A percentile compares a stretch with the other conserved stretches of the same genome.
phyloP scores from a whole-genome alignment of 345 rosid species.

The Populus nigra region DNA sequence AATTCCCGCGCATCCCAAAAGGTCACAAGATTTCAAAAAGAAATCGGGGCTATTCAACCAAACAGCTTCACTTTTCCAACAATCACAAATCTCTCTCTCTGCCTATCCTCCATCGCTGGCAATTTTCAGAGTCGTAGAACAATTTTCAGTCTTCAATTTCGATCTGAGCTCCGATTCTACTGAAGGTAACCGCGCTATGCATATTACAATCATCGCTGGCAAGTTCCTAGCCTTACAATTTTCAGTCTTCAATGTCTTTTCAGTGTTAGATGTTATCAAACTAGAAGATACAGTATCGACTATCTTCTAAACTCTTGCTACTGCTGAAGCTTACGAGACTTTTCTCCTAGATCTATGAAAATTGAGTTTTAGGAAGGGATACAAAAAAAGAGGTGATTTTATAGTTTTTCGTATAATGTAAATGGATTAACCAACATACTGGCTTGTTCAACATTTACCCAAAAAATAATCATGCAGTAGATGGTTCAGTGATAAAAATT shows the following conservation, averaged over 20 bases:
- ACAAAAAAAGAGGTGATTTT: neutral
- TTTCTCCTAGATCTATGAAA: too few species aligned
- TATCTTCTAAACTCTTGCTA: too few species aligned
- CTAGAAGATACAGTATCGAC: too few species aligned
- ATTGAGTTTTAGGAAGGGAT: too few species aligned
- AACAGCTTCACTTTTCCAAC: neutral
- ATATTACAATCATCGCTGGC: too few species aligned
- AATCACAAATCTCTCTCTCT: neutral
- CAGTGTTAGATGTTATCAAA: neutral
- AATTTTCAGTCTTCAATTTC: neutral
- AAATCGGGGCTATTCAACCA: neutral
- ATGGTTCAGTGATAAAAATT: too few species aligned
- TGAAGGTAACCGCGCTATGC: neutral
- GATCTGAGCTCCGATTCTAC: neutral
- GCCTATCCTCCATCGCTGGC: neutral
- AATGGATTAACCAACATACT: neutral
- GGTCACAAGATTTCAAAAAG: neutral
- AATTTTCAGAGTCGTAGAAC: neutral
- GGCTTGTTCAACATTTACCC: neutral
- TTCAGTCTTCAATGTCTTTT: too few species aligned
- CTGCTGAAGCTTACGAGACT: too few species aligned
- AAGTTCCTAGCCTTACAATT: too few species aligned
- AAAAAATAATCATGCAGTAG: too few species aligned
- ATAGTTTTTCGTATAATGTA: neutral
- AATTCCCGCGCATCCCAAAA: conserved; percentile 9